Conservation (phyloP, 2,329 filamentous ascomycete genomes). For the Colletotrichum siamense region DNA sequence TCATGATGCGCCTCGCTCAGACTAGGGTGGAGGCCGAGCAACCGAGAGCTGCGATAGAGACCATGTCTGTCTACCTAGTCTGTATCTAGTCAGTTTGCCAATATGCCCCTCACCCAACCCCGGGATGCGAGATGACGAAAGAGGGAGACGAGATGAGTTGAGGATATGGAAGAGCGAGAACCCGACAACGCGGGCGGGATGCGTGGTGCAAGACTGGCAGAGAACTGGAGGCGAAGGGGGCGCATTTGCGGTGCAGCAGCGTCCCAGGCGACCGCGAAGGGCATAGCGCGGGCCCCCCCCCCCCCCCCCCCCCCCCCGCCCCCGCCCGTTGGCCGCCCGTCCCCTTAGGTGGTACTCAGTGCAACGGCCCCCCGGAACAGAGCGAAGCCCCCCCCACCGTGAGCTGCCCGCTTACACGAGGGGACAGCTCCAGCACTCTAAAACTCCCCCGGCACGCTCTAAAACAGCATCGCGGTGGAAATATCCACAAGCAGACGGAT, state of each 20-base stretch:
- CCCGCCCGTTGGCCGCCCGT: not conserved
- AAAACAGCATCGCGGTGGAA: not conserved
- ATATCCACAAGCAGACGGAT: not conserved
- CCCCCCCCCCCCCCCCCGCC: not conserved
- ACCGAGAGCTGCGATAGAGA: not conserved
- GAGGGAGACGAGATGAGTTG: not conserved
- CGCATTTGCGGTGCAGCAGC: not conserved
- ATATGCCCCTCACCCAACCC: not conserved
- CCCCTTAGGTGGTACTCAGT: not conserved
- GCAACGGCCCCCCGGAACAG: not conserved
- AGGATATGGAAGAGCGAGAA: not conserved
- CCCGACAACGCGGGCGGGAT: not conserved
- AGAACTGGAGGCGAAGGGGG: conserved; percentile 7
- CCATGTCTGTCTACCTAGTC: not conserved
- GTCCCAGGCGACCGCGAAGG: not conserved
- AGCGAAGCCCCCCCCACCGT: not conserved
- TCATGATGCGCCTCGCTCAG: not conserved
- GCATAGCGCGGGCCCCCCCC: not conserved
- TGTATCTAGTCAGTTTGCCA: not conserved
- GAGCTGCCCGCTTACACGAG: not conserved
- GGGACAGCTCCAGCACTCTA: not conserved
- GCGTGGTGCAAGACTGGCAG: not conserved
- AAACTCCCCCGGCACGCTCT: not conserved
- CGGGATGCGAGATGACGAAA: not conserved
- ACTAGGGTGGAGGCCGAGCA: not conserved